Base-by-base conservation (phyloP, 306 rosid species). In the Fragaria vesca region DNA sequence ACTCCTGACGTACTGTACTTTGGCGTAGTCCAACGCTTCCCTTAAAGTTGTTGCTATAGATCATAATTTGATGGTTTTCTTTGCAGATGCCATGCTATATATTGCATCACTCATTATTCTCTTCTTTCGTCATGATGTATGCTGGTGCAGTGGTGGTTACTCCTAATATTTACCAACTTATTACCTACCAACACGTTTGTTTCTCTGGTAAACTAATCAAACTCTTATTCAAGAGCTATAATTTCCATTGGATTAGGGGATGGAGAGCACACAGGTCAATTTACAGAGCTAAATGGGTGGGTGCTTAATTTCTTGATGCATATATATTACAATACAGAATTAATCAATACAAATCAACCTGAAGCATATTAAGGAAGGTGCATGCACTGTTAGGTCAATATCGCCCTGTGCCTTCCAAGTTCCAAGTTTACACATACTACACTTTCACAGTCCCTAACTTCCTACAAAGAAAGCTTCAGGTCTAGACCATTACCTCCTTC, bases 401-500 rank as follows among this genome's bases (percentile, higher is more conserved):
- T 58, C 5, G 69, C 24, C 17, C 68, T 73, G 61, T 73, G 61
- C 30, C 63, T 48, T 13, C 73, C 54, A 50, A 38, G 24, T n/a
- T 73, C 9, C 21, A 34, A 36, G 30, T 16, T 57, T n/a, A 3
- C 24, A 38, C 26, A 55, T 73, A 5, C 30, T 57, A 38, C 78
- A 12, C 71, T 67, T 42, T 0, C 52, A n/a, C 54, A 68, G 72
- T 26, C 46, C 9, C 77, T 69, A 90, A 68, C 5, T 26, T 63
- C 6, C 80, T 76, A 92, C 72, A 92, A 82, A 73, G 96, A 86
- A 83, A 92, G 97, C n/a, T 81, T 87, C 43, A 92, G 88, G 86
- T 92, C 91, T 75, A 92, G 67, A 75, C 38, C 51, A 40, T 79
- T 65, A 60, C 76, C 80, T 69, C 47, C 68, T 72, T 82, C 40